These are phyloP conservation scores for Rosa persica DNA, from an alignment of 306 rosid species.

Conservation along the genomic window DNA sequence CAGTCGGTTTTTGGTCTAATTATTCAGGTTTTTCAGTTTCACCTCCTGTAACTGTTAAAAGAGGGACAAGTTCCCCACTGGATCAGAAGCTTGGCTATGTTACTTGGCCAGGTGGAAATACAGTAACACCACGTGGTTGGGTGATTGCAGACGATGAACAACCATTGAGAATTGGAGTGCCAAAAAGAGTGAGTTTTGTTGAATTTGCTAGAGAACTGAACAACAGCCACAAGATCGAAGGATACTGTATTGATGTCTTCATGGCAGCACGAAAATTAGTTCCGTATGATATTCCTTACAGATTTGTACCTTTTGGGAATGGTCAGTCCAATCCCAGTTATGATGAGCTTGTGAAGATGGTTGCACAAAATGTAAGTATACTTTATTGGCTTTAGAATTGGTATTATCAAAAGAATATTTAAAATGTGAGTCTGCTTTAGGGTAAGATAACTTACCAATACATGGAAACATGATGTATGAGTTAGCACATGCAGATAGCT, in stretches of 20 bases:
- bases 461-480: constrained; percentile 18
- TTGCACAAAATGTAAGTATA: constrained; percentile 61
- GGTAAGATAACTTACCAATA: constrained; percentile 13
- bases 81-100: constrained; percentile 66
- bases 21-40: constrained; percentile 65
- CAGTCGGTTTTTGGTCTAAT: constrained; percentile 80
- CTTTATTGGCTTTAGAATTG: constrained; percentile 3
- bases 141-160: constrained; percentile 65
- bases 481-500: constrained; percentile 1
- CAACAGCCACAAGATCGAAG: constrained; percentile 45
- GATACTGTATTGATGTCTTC: constrained; percentile 84
- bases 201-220: constrained; percentile 66
- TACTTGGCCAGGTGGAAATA: constrained; percentile 90
- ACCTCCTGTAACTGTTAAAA: constrained; percentile 49
- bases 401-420: constrained; percentile 6
- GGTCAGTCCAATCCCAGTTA: constrained; percentile 79
- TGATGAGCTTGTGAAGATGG: constrained; percentile 57
- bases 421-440: constrained; percentile 3
- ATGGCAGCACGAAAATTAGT: constrained; percentile 57
- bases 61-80: constrained; percentile 25
- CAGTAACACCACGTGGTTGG: constrained; percentile 88
- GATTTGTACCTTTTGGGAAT: constrained; percentile 64
- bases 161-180: constrained; percentile 87
- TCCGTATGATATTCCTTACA: constrained; percentile 76
- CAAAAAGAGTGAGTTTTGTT: constrained; percentile 79